A percentile compares a stretch with the other conserved stretches of the same genome.
These are phyloP conservation scores for Mallotus repandus DNA, from an alignment of 441 rosid species.

Conservation along the genomic window DNA sequence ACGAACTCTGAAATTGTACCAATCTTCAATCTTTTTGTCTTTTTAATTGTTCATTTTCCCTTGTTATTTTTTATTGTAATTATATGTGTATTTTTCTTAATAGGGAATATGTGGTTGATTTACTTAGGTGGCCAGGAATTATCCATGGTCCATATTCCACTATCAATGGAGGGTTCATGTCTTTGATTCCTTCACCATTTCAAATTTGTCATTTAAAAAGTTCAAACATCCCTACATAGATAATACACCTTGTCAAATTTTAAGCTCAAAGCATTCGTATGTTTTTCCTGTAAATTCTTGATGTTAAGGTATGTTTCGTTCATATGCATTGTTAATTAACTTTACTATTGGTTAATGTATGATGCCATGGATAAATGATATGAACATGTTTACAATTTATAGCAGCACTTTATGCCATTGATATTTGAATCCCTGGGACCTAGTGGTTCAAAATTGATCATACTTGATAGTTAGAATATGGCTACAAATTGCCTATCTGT, in stretches of 20 bases:
- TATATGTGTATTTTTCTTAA: constrained; percentile 23
- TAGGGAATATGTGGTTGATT: constrained; percentile 98
- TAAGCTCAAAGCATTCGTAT: constrained; percentile 29
- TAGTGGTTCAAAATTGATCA: background rate
- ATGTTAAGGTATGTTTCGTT: constrained; percentile 43
- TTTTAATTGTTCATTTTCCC: background rate
- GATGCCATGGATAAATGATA: background rate
- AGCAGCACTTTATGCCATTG: background rate
- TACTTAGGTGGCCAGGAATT: constrained; percentile 92
- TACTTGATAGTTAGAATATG: background rate
- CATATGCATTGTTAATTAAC: background rate
- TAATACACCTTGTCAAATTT: constrained; percentile 32
- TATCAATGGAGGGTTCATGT: constrained; percentile 65
- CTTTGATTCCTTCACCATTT: constrained; percentile 68
- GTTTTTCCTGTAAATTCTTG: constrained; percentile 36
- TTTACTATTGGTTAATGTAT: constrained; percentile 2
- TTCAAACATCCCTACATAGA: constrained; percentile 45
- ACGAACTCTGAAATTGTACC: background rate
- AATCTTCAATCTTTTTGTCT: background rate
- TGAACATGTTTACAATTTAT: background rate
- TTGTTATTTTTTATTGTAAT: background rate
- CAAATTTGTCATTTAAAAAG: constrained; percentile 51
- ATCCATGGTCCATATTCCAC: constrained; percentile 84
- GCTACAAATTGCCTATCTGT: no score
- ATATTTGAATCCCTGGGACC: background rate